Percentiles rank a stretch among this genome's conserved stretches.
Evolutionary conservation across 2,329 filamentous ascomycete genomes (phyloP).

Genomic region (Graphilbum sp.): DNA sequence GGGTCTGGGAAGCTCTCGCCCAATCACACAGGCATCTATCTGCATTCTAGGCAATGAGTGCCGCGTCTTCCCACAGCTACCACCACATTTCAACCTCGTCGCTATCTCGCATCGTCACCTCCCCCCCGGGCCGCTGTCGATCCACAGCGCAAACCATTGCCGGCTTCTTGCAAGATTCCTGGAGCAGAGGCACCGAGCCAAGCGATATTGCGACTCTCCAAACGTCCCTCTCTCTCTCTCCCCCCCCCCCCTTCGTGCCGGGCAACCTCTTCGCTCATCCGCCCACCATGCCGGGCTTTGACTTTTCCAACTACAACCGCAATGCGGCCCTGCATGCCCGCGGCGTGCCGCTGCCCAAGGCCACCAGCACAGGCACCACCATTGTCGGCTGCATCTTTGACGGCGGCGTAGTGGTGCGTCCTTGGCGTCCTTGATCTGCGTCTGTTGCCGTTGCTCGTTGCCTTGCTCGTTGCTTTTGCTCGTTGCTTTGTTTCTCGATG

Average conservation of each 20-base stretch:
- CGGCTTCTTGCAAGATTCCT: too few relatives aligned
- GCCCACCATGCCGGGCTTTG: conserved; percentile 90
- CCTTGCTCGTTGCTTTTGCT: not conserved
- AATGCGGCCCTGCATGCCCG: conserved; percentile 90
- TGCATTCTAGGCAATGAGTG: not conserved
- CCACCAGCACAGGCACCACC: conserved; percentile 95
- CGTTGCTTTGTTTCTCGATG: not conserved
- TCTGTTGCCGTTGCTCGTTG: too few relatives aligned
- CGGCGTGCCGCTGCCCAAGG: conserved; percentile 89
- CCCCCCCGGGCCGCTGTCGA: too few relatives aligned
- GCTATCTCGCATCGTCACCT: not conserved
- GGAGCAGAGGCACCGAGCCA: too few relatives aligned
- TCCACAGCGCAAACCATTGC: too few relatives aligned
- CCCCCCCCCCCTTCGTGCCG: not conserved
- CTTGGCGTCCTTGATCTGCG: not conserved
- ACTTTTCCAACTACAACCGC: conserved; percentile 99
- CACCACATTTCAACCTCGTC: not conserved
- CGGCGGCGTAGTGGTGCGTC: conserved; percentile 78
- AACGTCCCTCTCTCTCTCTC: not conserved
- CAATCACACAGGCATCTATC: not conserved
- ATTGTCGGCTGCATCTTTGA: conserved; percentile 97
- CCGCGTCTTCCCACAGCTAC: not conserved
- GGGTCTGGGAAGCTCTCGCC: too few relatives aligned
- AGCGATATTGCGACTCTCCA: not conserved
- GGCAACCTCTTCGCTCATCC: not conserved